phyloP scores from a whole-genome alignment of 2,329 filamentous ascomycete genomes.

The Aspergillus ruber region DNA sequence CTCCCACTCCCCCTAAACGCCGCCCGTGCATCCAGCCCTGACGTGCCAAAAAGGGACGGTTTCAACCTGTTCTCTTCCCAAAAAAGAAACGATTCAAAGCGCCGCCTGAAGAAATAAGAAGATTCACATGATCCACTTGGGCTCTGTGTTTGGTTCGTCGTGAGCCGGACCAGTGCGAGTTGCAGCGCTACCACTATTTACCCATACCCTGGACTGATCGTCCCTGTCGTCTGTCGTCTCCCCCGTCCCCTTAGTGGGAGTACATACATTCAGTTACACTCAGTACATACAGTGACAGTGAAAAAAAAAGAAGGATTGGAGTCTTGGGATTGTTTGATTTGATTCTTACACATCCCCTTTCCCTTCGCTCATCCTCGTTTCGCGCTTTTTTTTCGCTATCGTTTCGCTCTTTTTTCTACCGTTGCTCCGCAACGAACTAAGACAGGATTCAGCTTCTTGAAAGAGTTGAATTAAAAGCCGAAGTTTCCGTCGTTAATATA shows the following conservation, averaged over 20 bases:
- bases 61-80: too few species aligned
- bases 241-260: too few species aligned
- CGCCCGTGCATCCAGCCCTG: constrained; percentile 12
- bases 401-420: constrained; percentile 3
- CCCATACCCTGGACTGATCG: too few species aligned
- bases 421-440: constrained; percentile 17
- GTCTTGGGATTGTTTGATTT: too few species aligned
- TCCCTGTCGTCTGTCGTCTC: too few species aligned
- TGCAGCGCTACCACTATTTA: too few species aligned
- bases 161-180: too few species aligned
- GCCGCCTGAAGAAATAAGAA: not conserved
- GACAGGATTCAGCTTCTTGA: not conserved
- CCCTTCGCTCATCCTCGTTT: not conserved
- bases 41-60: constrained; percentile 7
- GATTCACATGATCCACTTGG: too few species aligned
- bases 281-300: too few species aligned
- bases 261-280: too few species aligned
- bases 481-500: constrained; percentile 9
- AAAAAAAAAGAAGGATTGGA: not conserved
- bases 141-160: too few species aligned
- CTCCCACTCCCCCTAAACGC: constrained; percentile 10
- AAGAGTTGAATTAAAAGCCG: constrained; percentile 10
- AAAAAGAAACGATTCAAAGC: not conserved
- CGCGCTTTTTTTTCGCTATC: too few species aligned
- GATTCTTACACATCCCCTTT: constrained; percentile 4